These are phyloP conservation scores for Curvularia lunata DNA, from an alignment of 2,329 filamentous ascomycete genomes.

Conservation along the genomic window DNA sequence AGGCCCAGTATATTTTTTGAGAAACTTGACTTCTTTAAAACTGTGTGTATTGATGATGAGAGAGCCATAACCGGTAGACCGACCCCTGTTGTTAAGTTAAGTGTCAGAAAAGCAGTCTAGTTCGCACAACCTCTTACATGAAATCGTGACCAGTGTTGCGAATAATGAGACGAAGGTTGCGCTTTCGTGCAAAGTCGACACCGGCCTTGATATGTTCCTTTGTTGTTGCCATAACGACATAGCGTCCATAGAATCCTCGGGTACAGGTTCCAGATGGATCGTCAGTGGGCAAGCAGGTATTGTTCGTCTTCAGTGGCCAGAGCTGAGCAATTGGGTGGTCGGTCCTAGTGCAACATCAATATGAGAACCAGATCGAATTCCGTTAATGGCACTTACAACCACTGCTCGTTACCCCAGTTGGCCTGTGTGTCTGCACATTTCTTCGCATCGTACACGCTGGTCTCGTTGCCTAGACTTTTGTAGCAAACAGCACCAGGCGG, in stretches of 20 bases:
- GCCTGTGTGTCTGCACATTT: constrained; percentile 37
- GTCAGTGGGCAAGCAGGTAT: constrained; percentile 40
- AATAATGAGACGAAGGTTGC: constrained; percentile 43
- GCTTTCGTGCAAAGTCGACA: constrained; percentile 42
- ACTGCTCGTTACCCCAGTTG: constrained; percentile 41
- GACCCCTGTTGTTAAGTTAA: constrained; percentile 26
- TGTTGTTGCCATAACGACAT: constrained; percentile 44
- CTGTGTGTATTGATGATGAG: constrained; percentile 48
- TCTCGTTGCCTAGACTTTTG: constrained; percentile 30
- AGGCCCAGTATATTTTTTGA: constrained; percentile 40
- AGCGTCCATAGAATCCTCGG: constrained; percentile 41
- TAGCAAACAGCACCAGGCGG: constrained; percentile 44
- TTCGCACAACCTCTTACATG: constrained; percentile 20
- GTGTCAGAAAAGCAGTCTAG: neutral
- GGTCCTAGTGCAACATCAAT: constrained; percentile 27
- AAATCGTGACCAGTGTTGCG: constrained; percentile 48
- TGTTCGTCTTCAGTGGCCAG: constrained; percentile 45
- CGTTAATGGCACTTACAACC: constrained; percentile 29
- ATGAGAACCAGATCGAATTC: neutral
- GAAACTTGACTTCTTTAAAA: constrained; percentile 43
- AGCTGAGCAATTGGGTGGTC: constrained; percentile 42
- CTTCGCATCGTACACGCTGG: constrained; percentile 31
- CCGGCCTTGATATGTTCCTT: constrained; percentile 44
- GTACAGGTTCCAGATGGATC: constrained; percentile 38
- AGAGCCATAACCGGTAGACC: constrained; percentile 43